Percentiles rank a stretch among this genome's conserved stretches.
Evolutionary conservation across 2,329 filamentous ascomycete species (phyloP).

Genomic region (Orbilia quercus): DNA sequence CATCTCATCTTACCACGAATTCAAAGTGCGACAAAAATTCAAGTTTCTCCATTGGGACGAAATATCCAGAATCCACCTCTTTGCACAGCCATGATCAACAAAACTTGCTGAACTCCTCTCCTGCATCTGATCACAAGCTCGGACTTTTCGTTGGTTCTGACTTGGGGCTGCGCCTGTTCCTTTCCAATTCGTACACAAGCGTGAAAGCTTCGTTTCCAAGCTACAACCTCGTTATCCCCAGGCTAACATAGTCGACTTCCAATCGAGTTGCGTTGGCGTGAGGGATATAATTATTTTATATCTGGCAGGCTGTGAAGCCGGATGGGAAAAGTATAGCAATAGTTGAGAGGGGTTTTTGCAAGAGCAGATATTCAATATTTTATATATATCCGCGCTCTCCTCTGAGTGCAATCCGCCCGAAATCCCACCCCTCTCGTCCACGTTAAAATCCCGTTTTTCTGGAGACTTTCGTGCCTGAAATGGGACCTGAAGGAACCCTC

Average conservation of each 20-base stretch:
- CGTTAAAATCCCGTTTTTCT: constrained; percentile 11
- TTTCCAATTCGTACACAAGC: constrained; percentile 16
- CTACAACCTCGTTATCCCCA: constrained; percentile 6
- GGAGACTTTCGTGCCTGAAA: constrained; percentile 5
- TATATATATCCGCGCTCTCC: constrained; percentile 26
- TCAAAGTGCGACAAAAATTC: not conserved
- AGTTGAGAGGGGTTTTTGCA: not conserved
- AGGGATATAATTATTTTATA: constrained; percentile 56
- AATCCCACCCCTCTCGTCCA: constrained; percentile 16
- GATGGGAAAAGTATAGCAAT: not conserved
- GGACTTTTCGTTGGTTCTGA: constrained; percentile 6
- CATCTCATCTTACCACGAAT: no score
- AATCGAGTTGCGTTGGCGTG: constrained; percentile 37
- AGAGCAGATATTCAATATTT: not conserved
- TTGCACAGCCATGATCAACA: constrained; percentile 22
- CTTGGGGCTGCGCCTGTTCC: not conserved
- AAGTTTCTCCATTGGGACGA: not conserved
- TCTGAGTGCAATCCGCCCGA: constrained; percentile 21
- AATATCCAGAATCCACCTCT: not conserved
- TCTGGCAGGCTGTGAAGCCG: constrained; percentile 5
- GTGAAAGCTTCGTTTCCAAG: constrained; percentile 6
- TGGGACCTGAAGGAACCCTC: constrained; percentile 37
- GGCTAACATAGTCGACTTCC: constrained; percentile 20
- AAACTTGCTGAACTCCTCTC: constrained; percentile 1
- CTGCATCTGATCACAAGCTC: no score